Base-by-base conservation (phyloP, 805 yeast genomes). In the Cyberlindnera suaveolens region DNA sequence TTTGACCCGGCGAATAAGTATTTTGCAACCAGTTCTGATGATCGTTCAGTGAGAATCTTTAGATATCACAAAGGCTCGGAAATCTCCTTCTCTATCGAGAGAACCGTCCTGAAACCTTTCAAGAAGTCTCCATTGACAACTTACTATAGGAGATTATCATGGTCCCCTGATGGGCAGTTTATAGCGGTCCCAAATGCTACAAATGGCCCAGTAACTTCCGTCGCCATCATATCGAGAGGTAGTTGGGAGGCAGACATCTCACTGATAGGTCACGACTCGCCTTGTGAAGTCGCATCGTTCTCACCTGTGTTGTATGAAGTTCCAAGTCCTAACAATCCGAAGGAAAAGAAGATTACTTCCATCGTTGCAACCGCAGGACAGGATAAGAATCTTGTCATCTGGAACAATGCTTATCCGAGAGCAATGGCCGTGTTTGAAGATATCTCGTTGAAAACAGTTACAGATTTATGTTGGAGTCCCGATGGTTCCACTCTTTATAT, bases 1-100 rank as follows among this genome's bases (percentile, higher is more conserved):
- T 93, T 93, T 63, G 99, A 93, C 61, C 99, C 99, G 1, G 99
- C 99, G 3, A 89, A 89, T 62, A 93, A 93, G 65, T 93, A 88
- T 62, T 93, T 93, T 67, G 97, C 96, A 7, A 91, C 99, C 0
- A 90, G 95, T 18, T 85, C 96, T 2, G 99, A 93, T 64, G 99
- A 93, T 64, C 72, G 99, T 57, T 84, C 96, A 0, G 80, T 91
- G 39, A 75, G 95, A 45, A 78, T 93, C 23, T 86, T 91, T 60
- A 72, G 97, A 44, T 93, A 90, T 61, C 88, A 88, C 53, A 78
- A 81, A 45, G 74, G 80, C 11, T 77, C 84, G 5, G 95, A 84
- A 48, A 72, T 85, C 57, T 83, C 90, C 37, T 91, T 93, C 57
- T 82, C 89, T 31, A 77, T 91, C 51, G 99, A 93, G 59, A 82